Evolutionary conservation across 2,329 filamentous ascomycete genomes (phyloP), one percentile per base, ranked within the genome.

Genomic region (Magnaporthiopsis incrustans): DNA sequence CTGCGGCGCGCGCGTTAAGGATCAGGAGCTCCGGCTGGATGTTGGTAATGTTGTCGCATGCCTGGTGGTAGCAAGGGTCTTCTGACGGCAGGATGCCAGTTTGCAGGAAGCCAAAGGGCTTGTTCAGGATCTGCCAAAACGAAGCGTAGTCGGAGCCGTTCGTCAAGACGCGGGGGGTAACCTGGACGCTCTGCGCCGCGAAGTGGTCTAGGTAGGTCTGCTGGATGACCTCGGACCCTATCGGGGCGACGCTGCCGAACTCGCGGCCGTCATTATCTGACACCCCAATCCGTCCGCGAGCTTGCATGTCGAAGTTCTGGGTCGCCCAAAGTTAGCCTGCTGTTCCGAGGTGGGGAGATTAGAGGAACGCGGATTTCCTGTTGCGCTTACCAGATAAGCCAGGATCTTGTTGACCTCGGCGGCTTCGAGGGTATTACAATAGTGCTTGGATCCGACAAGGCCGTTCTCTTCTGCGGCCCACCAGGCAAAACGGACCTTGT

Each of bases 91-190:
- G 88, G 57, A 93, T 91, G 3, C 88, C 88, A 64, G 84, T 81
- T 50, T 85, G 81, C 70, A 92, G 88, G 77, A 94, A 93, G 1
- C 85, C 88, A 62, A 75, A 71, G 1, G 75, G 74, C 63, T 76
- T 76, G 57, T 69, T 67, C 6, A 76, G 69, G 3, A 68, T 67
- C 56, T 69, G 67, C 71, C 75, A 74, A 66, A 76, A 77, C 7
- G 82, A 85, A 53, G 87, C 89, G 70, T 94, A 94, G 75, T 95
- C 91, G 67, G 87, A 91, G 65, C 90, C 85, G 38, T 84, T 82
- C 0, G 84, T 84, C 66, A 81, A 85, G 67, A 80, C 78, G 57
- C 78, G 79, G 80, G 67, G 86, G 83, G 10, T 79, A 78, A 69
- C 69, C 30, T 69, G 63, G 63, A 66, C 67, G 72, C 57, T 33